A percentile compares a stretch with the other conserved stretches of the same genome.
Conservation (phyloP, 1,284 basidiomycete species). For the Marasmius fiardii region DNA sequence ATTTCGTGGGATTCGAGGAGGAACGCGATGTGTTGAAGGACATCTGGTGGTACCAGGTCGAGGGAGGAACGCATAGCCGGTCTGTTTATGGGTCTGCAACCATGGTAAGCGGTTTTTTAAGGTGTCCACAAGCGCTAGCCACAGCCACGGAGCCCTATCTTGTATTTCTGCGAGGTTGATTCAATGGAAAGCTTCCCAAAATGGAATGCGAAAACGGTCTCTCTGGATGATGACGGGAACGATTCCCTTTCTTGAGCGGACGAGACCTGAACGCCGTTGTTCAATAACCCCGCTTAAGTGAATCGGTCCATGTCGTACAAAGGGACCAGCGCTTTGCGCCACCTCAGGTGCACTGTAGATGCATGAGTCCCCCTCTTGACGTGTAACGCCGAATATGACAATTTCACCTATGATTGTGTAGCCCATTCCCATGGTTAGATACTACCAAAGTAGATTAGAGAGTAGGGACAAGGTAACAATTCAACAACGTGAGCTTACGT, state of each 20-base stretch:
- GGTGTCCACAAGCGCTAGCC: slow-evolving; percentile 7
- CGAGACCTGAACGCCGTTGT: not conserved
- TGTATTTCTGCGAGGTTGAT: not conserved
- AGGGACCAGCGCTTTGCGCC: not conserved
- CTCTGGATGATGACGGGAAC: not conserved
- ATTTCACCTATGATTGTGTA: not conserved
- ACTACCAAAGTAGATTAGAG: not conserved
- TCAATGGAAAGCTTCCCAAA: not conserved
- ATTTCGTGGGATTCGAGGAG: slow-evolving; percentile 33
- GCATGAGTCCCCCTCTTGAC: not conserved
- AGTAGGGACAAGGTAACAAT: not conserved
- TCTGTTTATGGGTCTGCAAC: slow-evolving; percentile 12
- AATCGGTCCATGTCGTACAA: not conserved
- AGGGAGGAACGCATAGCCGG: slow-evolving; percentile 38
- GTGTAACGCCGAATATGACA: not conserved
- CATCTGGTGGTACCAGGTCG: slow-evolving; percentile 43
- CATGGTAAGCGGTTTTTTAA: slow-evolving; percentile 9
- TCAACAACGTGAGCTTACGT: not conserved
- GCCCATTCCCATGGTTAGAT: not conserved
- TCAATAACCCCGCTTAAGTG: not conserved
- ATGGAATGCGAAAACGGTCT: not conserved
- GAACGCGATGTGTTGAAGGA: slow-evolving; percentile 51
- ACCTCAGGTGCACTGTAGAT: not conserved
- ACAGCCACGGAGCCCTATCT: slow-evolving; percentile 4
- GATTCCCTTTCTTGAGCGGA: not conserved